Conservation (phyloP, 305 asterid genomes). For the Solanum aculeatissimum region DNA sequence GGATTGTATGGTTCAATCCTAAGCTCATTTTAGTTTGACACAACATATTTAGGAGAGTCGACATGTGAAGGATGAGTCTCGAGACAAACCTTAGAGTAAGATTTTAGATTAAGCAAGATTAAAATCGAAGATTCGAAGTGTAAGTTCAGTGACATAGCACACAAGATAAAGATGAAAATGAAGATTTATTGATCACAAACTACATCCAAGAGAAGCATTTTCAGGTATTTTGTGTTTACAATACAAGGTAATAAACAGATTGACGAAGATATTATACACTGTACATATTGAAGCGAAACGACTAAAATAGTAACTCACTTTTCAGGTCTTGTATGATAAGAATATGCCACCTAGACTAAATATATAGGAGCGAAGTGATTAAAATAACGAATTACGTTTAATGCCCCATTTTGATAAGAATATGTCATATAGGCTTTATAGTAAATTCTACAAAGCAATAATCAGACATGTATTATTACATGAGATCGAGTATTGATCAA, state of each 20-base stretch:
- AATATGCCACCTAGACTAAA: neutral
- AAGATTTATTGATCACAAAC: neutral
- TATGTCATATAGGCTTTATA: neutral
- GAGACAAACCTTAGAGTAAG: neutral
- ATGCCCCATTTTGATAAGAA: too few relatives aligned
- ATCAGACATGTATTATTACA: neutral
- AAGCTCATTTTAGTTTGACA: neutral
- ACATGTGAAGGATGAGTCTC: too few relatives aligned
- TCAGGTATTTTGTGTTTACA: neutral
- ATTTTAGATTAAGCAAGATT: neutral
- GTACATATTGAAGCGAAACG: neutral
- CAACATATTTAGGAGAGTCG: neutral
- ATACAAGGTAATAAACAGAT: neutral
- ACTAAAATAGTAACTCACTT: accelerated
- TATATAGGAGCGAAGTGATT: too few relatives aligned
- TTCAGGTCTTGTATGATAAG: neutral
- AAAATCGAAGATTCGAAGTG: neutral
- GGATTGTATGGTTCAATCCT: neutral
- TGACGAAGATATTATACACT: neutral
- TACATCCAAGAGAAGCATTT: neutral
- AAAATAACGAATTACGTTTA: too few relatives aligned
- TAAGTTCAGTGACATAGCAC: neutral
- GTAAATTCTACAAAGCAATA: neutral
- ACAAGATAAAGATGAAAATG: neutral
- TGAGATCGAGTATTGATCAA: neutral